Conservation (phyloP, 225 moss, liverwort and hornwort species). For the Straminergon stramineum region DNA sequence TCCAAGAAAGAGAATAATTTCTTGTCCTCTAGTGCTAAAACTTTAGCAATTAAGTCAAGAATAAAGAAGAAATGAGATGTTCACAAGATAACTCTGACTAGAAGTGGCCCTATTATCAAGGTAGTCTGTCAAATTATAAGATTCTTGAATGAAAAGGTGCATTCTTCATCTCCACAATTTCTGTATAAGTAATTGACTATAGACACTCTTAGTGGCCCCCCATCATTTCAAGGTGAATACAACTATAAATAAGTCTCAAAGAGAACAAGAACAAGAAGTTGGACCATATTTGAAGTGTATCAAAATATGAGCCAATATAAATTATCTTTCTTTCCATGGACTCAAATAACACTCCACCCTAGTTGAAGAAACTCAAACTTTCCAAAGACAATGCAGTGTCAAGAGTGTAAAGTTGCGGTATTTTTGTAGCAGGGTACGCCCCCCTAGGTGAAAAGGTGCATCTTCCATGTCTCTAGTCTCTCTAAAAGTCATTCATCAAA, state of each 20-base stretch:
- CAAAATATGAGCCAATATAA: background rate
- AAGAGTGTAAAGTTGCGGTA: background rate
- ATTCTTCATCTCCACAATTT: too few species aligned
- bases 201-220: rapidly evolving
- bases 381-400: rapidly evolving
- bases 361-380: rapidly evolving
- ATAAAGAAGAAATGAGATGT: too few species aligned
- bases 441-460: background rate
- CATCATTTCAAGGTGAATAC: background rate
- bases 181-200: rapidly evolving
- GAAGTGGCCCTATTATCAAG: background rate
- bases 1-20: background rate
- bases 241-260: background rate
- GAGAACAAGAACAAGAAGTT: background rate
- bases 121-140: background rate
- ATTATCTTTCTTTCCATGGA: background rate
- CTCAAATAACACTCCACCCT: background rate
- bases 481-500: background rate
- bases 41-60: background rate
- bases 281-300: background rate
- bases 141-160: background rate
- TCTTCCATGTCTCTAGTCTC: background rate
- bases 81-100: rapidly evolving
- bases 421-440: rapidly evolving
- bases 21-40: rapidly evolving